Percentiles rank a stretch among this genome's conserved stretches.
Evolutionary conservation across 768 basidiomycete genomes (phyloP).

Genomic region (Collybia sp.): DNA sequence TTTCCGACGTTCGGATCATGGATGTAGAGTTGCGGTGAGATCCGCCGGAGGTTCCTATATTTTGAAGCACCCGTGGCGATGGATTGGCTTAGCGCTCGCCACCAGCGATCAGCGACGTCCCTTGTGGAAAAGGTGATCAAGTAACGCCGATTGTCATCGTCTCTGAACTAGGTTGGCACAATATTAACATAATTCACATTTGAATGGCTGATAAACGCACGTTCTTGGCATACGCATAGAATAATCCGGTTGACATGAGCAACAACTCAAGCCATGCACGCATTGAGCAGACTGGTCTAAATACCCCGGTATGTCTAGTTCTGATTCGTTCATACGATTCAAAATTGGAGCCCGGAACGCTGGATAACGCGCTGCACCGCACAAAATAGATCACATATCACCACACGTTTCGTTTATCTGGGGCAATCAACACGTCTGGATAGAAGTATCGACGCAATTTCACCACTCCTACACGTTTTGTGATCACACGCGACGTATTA

Average conservation of each 20-base stretch:
- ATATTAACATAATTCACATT: slow-evolving; percentile 11
- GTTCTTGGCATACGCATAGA: slow-evolving; percentile 14
- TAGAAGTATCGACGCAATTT: too few species aligned
- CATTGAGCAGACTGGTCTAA: too few species aligned
- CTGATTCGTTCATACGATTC: too few species aligned
- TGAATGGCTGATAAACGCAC: slow-evolving; percentile 12
- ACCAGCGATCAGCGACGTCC: slow-evolving; percentile 21
- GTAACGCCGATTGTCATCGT: slow-evolving; percentile 11
- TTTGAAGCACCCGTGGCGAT: slow-evolving; percentile 4
- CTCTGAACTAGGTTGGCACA: slow-evolving; percentile 5
- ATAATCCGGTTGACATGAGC: slow-evolving; percentile 3
- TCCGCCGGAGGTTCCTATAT: slow-evolving; percentile 8
- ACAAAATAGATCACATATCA: too few species aligned
- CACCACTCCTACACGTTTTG: too few species aligned
- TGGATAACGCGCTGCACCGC: too few species aligned
- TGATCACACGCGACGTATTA: too few species aligned
- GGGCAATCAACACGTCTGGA: too few species aligned
- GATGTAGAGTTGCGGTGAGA: slow-evolving; percentile 12
- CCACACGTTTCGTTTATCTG: too few species aligned
- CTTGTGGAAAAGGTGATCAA: slow-evolving; percentile 16
- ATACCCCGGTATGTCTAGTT: too few species aligned
- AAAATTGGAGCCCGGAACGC: too few species aligned
- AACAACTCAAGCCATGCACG: too few species aligned
- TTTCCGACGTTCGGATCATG: slow-evolving; percentile 6
- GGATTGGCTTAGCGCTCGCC: slow-evolving; percentile 14